A percentile compares a stretch with the other conserved stretches of the same genome.
Evolutionary conservation across 495 filamentous ascomycete species (phyloP).

Genomic region (Neurospora sp.): DNA sequence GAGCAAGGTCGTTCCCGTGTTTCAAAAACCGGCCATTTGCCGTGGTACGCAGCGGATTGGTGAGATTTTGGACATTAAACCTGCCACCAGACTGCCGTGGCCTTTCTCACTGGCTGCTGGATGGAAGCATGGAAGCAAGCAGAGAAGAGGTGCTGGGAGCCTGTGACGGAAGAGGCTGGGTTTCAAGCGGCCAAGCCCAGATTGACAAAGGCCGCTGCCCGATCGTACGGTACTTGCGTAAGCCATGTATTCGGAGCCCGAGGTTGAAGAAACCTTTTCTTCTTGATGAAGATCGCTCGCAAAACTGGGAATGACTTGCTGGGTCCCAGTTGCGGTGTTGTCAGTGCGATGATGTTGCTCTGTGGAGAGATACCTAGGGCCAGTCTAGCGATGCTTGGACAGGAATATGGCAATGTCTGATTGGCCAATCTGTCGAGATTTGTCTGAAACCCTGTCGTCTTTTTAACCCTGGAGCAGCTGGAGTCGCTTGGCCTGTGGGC

Average conservation of each 20-base stretch:
- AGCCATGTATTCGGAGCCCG: neutral
- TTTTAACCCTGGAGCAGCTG: neutral
- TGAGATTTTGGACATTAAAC: neutral
- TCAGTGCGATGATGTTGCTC: neutral
- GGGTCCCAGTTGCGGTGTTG: neutral
- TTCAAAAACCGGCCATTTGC: conserved; percentile 11
- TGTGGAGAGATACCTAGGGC: neutral
- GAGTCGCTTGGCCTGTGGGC: neutral
- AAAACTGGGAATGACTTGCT: neutral
- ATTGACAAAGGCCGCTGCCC: neutral
- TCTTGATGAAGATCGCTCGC: neutral
- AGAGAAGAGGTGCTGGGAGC: neutral
- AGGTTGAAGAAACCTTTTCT: neutral
- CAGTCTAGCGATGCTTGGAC: neutral
- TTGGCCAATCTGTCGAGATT: neutral
- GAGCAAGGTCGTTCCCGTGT: conserved; percentile 3
- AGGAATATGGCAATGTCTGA: neutral
- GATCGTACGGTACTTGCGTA: neutral
- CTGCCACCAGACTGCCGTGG: neutral
- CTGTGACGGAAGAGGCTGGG: neutral
- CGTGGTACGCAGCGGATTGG: conserved; percentile 5
- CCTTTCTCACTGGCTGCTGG: neutral
- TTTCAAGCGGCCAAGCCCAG: neutral
- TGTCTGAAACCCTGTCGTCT: neutral
- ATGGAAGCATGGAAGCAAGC: neutral